Base-by-base conservation (phyloP, 805 yeast genomes). In the Sugiyamaella boreocaroliniensis region DNA sequence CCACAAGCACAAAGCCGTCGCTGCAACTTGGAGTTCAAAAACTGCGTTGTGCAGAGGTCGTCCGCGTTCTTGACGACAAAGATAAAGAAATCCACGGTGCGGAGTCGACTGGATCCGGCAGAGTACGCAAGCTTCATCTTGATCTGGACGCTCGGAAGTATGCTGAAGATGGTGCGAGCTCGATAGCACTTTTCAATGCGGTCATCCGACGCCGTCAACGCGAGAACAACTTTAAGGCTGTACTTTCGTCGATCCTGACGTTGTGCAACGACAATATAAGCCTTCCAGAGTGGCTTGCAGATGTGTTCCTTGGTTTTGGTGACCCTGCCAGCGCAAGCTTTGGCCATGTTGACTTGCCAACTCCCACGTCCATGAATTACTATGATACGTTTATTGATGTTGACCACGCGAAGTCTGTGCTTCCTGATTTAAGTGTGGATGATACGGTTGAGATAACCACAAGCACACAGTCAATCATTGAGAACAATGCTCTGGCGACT, bases 241-340 rank as follows among this genome's bases (percentile, higher is more conserved):
- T 63, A 12, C 50, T 64, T 11, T 55, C 57, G 15, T 56, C 52
- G 19, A 40, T 43, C 14, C 57, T 26, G 34, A 54, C 14, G 10
- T 53, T 50, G 29, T 51, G 45, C 7, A 29, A 3, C 12, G 44
- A 40, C 49, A 18, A 42, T 32, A 43, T 45, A 9, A 16, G 32
- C 3, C 40, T 71, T 0, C 75, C 75, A 0, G 63, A 60, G 1
- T 73, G 77, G 77, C 48, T 73, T 0, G 40, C 54, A 8, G 69
- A 69, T 29, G 46, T 55, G 15, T 55, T 71, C 22, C 45, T 73
- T 34, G 74, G 72, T 1, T 67, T 60, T 57, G 73, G 72, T 2
- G 59, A 57, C 43, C 64, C 69, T 4, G 15, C 47, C 12, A 32
- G 37, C 8, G 43, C 19, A 5, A 41, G 43, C 43, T 57, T 12